Evolutionary conservation across 2,329 filamentous ascomycete species (phyloP), one percentile per base, ranked within the genome.

Genomic region (Beauveria caledonica): DNA sequence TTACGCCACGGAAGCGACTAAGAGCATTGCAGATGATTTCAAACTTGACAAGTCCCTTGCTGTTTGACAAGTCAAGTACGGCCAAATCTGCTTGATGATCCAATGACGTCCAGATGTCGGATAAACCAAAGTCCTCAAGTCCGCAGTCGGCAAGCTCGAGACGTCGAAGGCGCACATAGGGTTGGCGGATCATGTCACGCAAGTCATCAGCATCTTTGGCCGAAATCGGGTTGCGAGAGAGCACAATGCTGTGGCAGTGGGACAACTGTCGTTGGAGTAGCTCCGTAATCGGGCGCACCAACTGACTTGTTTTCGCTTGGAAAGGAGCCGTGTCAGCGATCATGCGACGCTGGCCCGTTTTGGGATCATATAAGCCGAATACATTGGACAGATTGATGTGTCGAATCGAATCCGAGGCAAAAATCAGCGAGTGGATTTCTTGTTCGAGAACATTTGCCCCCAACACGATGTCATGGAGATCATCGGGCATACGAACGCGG

Each of bases 361-460:
- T 62, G 3, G 63, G 48, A 21, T 64, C 65, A 29, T 68, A 68
- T 9, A 70, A 61, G 6, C 73, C 73, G 5, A 75, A 54, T 11
- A 74, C 69, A 52, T 81, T 79, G 17, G 75, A 77, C 36, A 84
- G 68, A 63, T 84, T 80, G 52, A 84, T 78, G 60, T 80, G 79
- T 46, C 78, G 75, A 36, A 84, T 76, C 0, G 79, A 82, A 61
- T 81, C 80, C 1, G 81, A 82, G 23, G 80, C 78, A 63, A 84
- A 82, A 1, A 81, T 71, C 21, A 85, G 69, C 1, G 81, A 79
- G 51, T 84, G 80, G 15, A 84, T 75, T 66, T 85, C 82, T 64
- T 84, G 81, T 50, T 80, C 78, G 15, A 85, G 70, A 10, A 84
- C 69, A 1, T 80, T 75, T 13, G 79, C 76, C n/a, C 77, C 74